phyloP scores from a whole-genome alignment of 148 eudicot species.

The Vaccinium darrowii region DNA sequence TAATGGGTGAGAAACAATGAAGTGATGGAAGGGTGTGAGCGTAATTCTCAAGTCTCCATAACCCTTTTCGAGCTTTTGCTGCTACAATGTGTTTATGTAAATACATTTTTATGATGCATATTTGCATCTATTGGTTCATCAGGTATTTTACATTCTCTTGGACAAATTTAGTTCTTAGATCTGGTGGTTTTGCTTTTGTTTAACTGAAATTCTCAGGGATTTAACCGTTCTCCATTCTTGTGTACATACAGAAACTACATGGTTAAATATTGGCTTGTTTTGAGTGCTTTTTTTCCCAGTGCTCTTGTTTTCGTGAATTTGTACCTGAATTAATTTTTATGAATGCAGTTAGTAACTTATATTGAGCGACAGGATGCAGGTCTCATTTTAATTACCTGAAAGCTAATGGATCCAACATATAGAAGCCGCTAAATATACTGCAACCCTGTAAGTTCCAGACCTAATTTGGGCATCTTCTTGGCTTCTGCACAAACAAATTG shows the following conservation, averaged over 20 bases:
- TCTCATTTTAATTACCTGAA: neutral
- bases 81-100: neutral
- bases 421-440: neutral
- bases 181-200: neutral
- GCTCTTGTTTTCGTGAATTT: neutral
- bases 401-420: neutral
- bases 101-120: neutral
- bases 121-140: no score
- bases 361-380: neutral
- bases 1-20: neutral
- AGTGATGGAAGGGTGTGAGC: neutral
- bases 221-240: neutral
- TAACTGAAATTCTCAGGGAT: neutral
- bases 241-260: neutral
- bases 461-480: no score
- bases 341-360: neutral
- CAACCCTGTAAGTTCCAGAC: neutral
- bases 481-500: neutral
- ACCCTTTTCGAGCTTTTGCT: neutral
- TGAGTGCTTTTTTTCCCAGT: neutral
- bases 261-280: neutral
- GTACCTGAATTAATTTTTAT: neutral
- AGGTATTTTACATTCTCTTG: no score
- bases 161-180: neutral
- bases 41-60: neutral